These are phyloP conservation scores for Kuraishia ogatae DNA, from an alignment of 805 yeast genomes.

Conservation along the genomic window DNA sequence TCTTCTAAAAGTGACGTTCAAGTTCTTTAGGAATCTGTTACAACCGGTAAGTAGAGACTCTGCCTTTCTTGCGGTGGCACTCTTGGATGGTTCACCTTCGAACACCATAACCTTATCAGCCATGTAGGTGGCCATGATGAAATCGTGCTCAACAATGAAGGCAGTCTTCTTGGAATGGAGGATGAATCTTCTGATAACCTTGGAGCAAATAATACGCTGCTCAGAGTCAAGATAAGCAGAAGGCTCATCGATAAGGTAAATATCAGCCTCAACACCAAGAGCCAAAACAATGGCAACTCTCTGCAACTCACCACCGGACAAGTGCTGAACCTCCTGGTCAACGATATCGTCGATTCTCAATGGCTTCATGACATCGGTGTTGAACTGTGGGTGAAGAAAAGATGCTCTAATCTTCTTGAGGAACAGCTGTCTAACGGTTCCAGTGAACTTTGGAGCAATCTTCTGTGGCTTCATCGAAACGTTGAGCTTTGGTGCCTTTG, in stretches of 20 bases:
- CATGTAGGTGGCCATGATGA: constrained; percentile 98
- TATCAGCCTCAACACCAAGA: constrained; percentile 91
- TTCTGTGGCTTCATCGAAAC: constrained; percentile 99
- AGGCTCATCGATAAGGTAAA: constrained; percentile 96
- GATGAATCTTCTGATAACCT: constrained; percentile 94
- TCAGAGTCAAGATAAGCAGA: constrained; percentile 98
- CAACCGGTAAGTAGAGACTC: constrained; percentile 95
- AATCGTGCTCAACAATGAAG: constrained; percentile 99
- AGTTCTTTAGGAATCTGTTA: constrained; percentile 91
- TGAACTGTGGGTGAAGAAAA: constrained; percentile 94
- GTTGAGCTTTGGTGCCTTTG: constrained; percentile 76
- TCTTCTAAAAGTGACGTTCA: constrained; percentile 97
- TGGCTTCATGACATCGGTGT: constrained; percentile 96
- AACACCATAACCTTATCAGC: constrained; percentile 98
- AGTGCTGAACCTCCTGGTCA: constrained; percentile 95
- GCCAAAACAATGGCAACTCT: constrained; percentile 97
- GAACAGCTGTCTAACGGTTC: constrained; percentile 96
- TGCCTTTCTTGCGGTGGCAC: constrained; percentile 81
- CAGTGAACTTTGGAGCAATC: constrained; percentile 97
- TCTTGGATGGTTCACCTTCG: constrained; percentile 87
- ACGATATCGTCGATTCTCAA: constrained; percentile 86
- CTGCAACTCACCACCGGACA: constrained; percentile 99
- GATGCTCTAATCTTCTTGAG: constrained; percentile 93
- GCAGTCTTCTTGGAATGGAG: constrained; percentile 97
- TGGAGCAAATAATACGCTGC: constrained; percentile 98